Base-by-base conservation (phyloP, 495 filamentous ascomycete species). In the Penicilliopsis zonata region DNA sequence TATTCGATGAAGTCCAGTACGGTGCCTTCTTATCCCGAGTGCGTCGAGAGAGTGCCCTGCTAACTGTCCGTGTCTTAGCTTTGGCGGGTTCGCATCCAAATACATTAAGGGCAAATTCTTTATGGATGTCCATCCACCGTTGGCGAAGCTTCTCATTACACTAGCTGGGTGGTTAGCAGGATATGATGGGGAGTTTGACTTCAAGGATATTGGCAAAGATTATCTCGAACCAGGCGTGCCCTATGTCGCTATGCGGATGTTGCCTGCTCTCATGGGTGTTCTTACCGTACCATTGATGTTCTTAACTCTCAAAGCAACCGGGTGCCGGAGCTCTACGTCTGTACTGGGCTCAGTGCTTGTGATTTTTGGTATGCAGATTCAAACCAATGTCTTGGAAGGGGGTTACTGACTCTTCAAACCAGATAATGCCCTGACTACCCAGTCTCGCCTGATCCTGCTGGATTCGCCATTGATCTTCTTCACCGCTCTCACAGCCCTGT, bases 181-280 rank as follows among this genome's bases (percentile, higher is more conserved):
- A 14, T 98, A 95, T 49, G 72, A 95, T 55, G 90, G 90, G 30
- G 69, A 82, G 28, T 98, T 98, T 39, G 90, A 98, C 52, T 98
- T 98, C 67, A 98, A 98, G 65, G 92, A 98, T 44, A 98, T 98
- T 65, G 90, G 90, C 46, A 95, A 95, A 63, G 90, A 98, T 50
- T 98, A 98, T 47, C 50, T 96, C 29, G 92, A 88, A 57, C 84
- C 92, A 0, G 76, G 80, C 13, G 90, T 98, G 28, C 90, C 90
- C 9, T 98, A 96, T 61, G 92, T 98, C 12, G 84, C 90, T 24
- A 98, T 98, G 90, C 78, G 90, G 50, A 51, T 96, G 64, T 72
- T 94, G 38, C 90, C 90, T 0, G 90, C 90, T 18, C 56, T 96
- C 35, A 72, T 83, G 42, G 90, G 90, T 50, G 76, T 95, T 34